phyloP scores from a whole-genome alignment of 257 asterid species.

The Nicotiana undulata region DNA sequence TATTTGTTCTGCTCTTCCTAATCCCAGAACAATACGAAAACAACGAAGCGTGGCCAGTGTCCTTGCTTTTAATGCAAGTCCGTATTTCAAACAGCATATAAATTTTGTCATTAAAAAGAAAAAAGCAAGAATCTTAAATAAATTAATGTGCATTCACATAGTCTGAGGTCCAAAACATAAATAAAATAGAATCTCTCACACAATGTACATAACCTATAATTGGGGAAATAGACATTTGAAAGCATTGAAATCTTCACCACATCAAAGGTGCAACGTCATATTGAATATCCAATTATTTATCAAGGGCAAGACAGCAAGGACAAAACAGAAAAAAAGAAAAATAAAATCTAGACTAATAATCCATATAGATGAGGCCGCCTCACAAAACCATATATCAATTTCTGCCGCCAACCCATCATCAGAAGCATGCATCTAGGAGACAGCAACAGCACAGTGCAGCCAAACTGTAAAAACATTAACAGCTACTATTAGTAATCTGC shows the following conservation, averaged over 20 bases:
- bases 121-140: too few species aligned
- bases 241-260: not conserved
- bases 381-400: not conserved
- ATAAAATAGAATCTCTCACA: not conserved
- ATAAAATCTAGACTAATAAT: not conserved
- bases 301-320: too few species aligned
- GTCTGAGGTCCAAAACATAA: not conserved
- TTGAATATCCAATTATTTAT: not conserved
- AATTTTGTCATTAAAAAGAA: too few species aligned
- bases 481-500: not conserved
- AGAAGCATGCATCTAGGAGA: conserved; percentile 55
- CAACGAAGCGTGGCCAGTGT: too few species aligned
- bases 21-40: too few species aligned
- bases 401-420: conserved; percentile 10
- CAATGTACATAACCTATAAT: not conserved
- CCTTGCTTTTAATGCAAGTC: too few species aligned
- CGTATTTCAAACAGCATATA: too few species aligned
- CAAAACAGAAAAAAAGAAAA: not conserved
- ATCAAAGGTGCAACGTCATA: not conserved
- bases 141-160: not conserved
- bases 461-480: not conserved
- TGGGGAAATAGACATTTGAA: not conserved
- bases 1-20: too few species aligned
- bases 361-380: not conserved
- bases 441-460: conserved; percentile 53